Conservation (phyloP, 2,329 filamentous ascomycete species). For the Kalmusia sp. region DNA sequence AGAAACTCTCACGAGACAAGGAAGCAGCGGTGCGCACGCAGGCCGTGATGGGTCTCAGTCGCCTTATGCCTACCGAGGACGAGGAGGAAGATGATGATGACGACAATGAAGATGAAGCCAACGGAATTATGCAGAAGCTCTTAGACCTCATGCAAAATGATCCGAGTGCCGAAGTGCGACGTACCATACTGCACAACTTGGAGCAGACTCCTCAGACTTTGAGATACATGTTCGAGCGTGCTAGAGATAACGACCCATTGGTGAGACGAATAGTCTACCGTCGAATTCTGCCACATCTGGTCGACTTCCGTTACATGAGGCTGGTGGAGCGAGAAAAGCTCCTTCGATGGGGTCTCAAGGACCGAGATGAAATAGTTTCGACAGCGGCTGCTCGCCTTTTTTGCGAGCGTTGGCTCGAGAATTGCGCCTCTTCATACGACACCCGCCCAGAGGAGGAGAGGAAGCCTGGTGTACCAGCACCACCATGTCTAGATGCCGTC, state of each 20-base stretch:
- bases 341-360: slow-evolving; percentile 90
- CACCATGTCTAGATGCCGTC: slow-evolving; percentile 75
- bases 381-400: slow-evolving; percentile 92
- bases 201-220: slow-evolving; percentile 83
- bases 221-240: slow-evolving; percentile 86
- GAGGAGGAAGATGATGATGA: slow-evolving; percentile 71
- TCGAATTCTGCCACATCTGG: slow-evolving; percentile 82
- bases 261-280: slow-evolving; percentile 89
- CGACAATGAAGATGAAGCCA: slow-evolving; percentile 69
- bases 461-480: slow-evolving; percentile 52
- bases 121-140: slow-evolving; percentile 80
- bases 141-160: slow-evolving; percentile 92
- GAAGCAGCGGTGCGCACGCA: slow-evolving; percentile 92
- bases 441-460: slow-evolving; percentile 63
- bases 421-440: slow-evolving; percentile 76
- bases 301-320: slow-evolving; percentile 92
- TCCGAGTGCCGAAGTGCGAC: slow-evolving; percentile 88
- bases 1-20: slow-evolving; percentile 91
- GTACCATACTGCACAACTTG: slow-evolving; percentile 88
- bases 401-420: slow-evolving; percentile 96
- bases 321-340: slow-evolving; percentile 95
- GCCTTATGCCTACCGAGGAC: slow-evolving; percentile 74
- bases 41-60: slow-evolving; percentile 87
- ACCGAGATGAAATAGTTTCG: slow-evolving; percentile 91
- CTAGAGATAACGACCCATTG: slow-evolving; percentile 83